phyloP scores from a whole-genome alignment of 2,329 filamentous ascomycete genomes.

The Trichoderma sp. region DNA sequence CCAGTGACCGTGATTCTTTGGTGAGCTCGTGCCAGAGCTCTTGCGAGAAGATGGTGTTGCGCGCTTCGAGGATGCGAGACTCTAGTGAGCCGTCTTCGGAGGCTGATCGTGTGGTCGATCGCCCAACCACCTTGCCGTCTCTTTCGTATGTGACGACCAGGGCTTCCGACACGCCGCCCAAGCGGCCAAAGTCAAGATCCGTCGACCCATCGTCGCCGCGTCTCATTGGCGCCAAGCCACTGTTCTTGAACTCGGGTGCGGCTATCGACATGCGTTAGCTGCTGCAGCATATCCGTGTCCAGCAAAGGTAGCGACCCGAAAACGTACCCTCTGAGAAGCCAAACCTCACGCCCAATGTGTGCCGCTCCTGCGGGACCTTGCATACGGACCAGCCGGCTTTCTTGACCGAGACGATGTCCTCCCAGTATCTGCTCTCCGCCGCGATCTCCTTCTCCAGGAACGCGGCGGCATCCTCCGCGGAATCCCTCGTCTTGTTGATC shows the following conservation, averaged over 20 bases:
- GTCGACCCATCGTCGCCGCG: constrained; percentile 75
- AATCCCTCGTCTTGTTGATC: constrained; percentile 73
- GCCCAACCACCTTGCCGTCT: constrained; percentile 60
- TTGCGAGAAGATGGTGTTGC: constrained; percentile 78
- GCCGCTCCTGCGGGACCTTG: constrained; percentile 70
- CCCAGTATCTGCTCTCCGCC: constrained; percentile 86
- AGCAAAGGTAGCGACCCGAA: neutral
- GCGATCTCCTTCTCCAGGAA: constrained; percentile 76
- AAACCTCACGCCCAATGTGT: constrained; percentile 81
- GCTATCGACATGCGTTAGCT: constrained; percentile 45
- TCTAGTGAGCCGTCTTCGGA: constrained; percentile 60
- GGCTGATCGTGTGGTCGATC: constrained; percentile 54
- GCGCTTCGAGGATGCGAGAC: constrained; percentile 70
- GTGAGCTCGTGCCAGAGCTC: constrained; percentile 91
- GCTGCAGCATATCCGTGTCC: neutral
- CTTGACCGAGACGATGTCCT: constrained; percentile 77
- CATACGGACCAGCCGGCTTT: constrained; percentile 86
- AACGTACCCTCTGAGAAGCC: constrained; percentile 75
- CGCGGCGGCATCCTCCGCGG: constrained; percentile 70
- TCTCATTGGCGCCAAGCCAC: constrained; percentile 78
- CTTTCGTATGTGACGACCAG: constrained; percentile 69
- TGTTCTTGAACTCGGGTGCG: constrained; percentile 61
- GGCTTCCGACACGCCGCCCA: constrained; percentile 56
- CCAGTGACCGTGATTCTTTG: constrained; percentile 74
- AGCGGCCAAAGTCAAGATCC: constrained; percentile 65